Evolutionary conservation across 768 basidiomycete genomes (phyloP).

Genomic region (Saitozyma sp.): DNA sequence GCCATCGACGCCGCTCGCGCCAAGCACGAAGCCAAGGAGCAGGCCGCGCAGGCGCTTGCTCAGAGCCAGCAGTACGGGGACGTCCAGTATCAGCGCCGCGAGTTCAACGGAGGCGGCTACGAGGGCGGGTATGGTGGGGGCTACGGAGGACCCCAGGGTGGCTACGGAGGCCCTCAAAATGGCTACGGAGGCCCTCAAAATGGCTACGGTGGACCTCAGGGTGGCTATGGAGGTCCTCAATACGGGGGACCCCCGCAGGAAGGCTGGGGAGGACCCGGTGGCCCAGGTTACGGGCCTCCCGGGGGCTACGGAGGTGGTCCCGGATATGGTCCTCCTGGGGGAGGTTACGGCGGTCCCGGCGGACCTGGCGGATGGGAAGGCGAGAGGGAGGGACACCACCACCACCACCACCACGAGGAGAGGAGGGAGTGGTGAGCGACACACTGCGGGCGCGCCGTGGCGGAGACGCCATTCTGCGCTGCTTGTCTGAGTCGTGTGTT

Average conservation of each 20-base stretch:
- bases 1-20: conserved; percentile 20
- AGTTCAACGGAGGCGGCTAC: neutral
- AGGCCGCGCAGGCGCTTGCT: conserved; percentile 16
- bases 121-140: conserved; percentile 1
- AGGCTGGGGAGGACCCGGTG: conserved; percentile 1
- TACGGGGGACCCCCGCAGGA: conserved; percentile 7
- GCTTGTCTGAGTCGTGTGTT: too few relatives aligned
- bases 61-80: conserved; percentile 7
- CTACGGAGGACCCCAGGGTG: conserved; percentile 1
- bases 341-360: conserved; percentile 13
- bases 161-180: conserved; percentile 9
- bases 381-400: conserved; percentile 3
- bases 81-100: conserved; percentile 3
- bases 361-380: conserved; percentile 1
- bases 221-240: neutral
- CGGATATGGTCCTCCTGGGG: neutral
- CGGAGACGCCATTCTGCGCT: too few relatives aligned
- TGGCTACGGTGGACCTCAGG: neutral
- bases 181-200: conserved; percentile 2
- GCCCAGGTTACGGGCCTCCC: neutral
- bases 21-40: conserved; percentile 18
- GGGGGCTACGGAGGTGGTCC: conserved; percentile 1
- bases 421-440: conserved; percentile 2
- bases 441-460: too few relatives aligned
- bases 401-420: conserved; percentile 2